These are phyloP conservation scores for Smallanthus sonchifolius DNA, from an alignment of 129 eudicot genomes.

Conservation along the genomic window DNA sequence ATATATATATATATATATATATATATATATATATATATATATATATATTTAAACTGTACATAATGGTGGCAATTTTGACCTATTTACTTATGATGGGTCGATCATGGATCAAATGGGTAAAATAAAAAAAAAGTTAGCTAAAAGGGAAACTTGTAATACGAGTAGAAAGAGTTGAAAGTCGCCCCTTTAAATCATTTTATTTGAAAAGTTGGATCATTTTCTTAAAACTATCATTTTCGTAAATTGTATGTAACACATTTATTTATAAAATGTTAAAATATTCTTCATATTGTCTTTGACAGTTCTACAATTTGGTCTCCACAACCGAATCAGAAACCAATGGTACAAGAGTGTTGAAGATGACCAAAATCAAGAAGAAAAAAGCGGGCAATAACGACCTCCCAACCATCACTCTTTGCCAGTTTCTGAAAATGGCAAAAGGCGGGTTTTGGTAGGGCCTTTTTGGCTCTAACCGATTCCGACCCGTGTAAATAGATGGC, in stretches of 20 bases:
- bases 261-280: not conserved
- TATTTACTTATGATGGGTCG: not conserved
- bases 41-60: not conserved
- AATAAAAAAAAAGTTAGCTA: not conserved
- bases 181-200: not conserved
- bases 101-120: not conserved
- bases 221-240: not conserved
- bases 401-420: slow-evolving; percentile 74
- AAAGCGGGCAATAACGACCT: slow-evolving; percentile 42
- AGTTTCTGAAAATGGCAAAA: slow-evolving; percentile 82
- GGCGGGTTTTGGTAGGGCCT: slow-evolving; percentile 72
- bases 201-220: not conserved
- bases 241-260: not conserved
- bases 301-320: slow-evolving; percentile 82
- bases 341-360: slow-evolving; percentile 51
- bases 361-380: slow-evolving; percentile 77
- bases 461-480: not conserved
- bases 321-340: slow-evolving; percentile 48
- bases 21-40: too few relatives aligned
- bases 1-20: too few relatives aligned
- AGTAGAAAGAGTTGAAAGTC: not conserved
- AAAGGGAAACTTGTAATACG: not conserved
- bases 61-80: not conserved
- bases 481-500: slow-evolving; percentile 27
- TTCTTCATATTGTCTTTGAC: slow-evolving; percentile 9